A percentile compares a stretch with the other conserved stretches of the same genome.
phyloP scores from a whole-genome alignment of 805 yeast species.

The Metschnikowia lochheadii region DNA sequence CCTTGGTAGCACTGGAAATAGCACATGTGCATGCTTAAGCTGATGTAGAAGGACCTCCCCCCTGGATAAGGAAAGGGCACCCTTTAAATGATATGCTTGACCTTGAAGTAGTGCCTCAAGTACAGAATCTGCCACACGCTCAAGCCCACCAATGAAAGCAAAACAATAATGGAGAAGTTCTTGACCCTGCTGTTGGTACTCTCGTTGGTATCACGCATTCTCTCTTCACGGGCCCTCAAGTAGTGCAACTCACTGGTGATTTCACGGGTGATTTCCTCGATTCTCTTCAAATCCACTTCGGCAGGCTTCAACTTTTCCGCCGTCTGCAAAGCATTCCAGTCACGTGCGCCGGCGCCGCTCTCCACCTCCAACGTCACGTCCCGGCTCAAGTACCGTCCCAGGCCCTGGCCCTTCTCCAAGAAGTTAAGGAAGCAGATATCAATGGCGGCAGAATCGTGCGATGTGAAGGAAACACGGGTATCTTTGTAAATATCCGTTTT shows the following conservation, averaged over 20 bases:
- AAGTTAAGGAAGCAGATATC: constrained; percentile 88
- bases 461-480: constrained; percentile 75
- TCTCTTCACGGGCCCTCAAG: constrained; percentile 81
- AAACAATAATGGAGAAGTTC: constrained; percentile 71
- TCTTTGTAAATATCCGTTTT: constrained; percentile 73
- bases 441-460: constrained; percentile 76
- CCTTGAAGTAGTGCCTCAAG: constrained; percentile 86
- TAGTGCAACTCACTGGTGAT: constrained; percentile 75
- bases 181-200: constrained; percentile 91
- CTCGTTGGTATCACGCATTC: constrained; percentile 95
- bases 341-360: constrained; percentile 95
- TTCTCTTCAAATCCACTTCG: constrained; percentile 82
- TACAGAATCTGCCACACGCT: constrained; percentile 93
- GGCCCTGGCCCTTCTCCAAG: constrained; percentile 20
- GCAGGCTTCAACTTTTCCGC: constrained; percentile 89
- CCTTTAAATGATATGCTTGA: constrained; percentile 65
- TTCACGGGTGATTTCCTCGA: constrained; percentile 84
- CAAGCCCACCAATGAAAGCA: constrained; percentile 65
- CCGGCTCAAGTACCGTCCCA: constrained; percentile 49
- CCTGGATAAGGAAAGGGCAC: no score
- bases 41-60: no score
- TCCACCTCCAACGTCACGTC: constrained; percentile 88
- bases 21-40: no score
- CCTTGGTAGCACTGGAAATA: no score
- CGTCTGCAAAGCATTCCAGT: constrained; percentile 94